Evolutionary conservation across 768 basidiomycete genomes (phyloP).

Genomic region (Tephrocybe sp.): DNA sequence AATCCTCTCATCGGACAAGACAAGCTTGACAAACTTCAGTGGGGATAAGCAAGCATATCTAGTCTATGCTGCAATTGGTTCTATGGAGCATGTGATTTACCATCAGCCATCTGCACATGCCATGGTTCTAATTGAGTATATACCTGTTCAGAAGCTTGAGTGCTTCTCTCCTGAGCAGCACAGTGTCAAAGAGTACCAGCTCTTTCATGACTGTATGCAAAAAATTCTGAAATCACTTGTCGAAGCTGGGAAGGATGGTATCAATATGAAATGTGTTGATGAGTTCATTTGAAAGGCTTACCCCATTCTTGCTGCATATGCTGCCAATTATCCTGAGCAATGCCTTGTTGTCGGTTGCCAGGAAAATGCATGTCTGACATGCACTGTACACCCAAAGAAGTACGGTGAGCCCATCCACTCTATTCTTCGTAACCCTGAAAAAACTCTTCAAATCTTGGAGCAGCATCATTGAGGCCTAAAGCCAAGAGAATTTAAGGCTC

Average conservation of each 20-base stretch:
- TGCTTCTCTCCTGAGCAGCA: constrained; percentile 2
- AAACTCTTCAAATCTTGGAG: constrained; percentile 6
- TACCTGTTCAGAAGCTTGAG: constrained; percentile 32
- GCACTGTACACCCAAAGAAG: constrained; percentile 19
- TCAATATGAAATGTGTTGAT: constrained; percentile 30
- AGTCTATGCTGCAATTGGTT: constrained; percentile 42
- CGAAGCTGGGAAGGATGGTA: constrained; percentile 24
- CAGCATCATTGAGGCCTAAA: constrained; percentile 2
- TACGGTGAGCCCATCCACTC: constrained; percentile 14
- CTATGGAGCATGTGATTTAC: constrained; percentile 28
- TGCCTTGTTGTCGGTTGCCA: constrained; percentile 25
- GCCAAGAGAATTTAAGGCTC: constrained; percentile 5
- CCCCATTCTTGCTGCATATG: constrained; percentile 32
- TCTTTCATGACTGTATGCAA: constrained; percentile 16
- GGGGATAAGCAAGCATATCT: constrained; percentile 39
- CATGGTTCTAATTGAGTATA: constrained; percentile 33
- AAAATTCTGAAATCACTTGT: constrained; percentile 26
- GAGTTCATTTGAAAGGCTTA: constrained; percentile 20
- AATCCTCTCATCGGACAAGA: constrained; percentile 38
- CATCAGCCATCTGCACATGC: constrained; percentile 29
- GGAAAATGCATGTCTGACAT: constrained; percentile 25
- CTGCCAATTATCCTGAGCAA: constrained; percentile 36
- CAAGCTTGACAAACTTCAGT: constrained; percentile 29
- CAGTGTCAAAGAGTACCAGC: constrained; percentile 5
- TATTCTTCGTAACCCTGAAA: constrained; percentile 4